Evolutionary conservation across 1,139 yeast genomes (phyloP).

Genomic region (Nakaseomyces glabratus): DNA sequence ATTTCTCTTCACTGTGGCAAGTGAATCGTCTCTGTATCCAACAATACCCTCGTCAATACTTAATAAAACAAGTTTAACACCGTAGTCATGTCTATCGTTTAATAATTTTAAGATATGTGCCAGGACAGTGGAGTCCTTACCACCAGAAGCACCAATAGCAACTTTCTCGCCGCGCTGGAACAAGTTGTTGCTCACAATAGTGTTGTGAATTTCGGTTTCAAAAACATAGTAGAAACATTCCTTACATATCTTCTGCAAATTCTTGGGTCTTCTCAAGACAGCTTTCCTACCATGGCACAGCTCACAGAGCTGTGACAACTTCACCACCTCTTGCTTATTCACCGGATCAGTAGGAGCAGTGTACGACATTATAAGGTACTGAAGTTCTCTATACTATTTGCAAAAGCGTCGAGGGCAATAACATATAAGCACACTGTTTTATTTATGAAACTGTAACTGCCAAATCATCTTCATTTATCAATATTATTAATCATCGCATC

Average conservation of each 20-base stretch:
- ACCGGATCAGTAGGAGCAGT: conserved; percentile 31
- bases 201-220: conserved; percentile 92
- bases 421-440: no score
- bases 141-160: conserved; percentile 98
- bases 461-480: conserved; percentile 1
- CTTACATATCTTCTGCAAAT: conserved; percentile 83
- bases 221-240: conserved; percentile 82
- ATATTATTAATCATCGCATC: no score
- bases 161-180: conserved; percentile 76
- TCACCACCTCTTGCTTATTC: conserved; percentile 29
- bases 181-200: conserved; percentile 61
- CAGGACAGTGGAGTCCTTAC: conserved; percentile 92
- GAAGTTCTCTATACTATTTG: no score
- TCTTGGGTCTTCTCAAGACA: conserved; percentile 84
- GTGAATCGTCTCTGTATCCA: conserved; percentile 93
- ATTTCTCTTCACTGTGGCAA: conserved; percentile 93
- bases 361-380: conserved; percentile 18
- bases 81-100: conserved; percentile 82
- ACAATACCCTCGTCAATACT: conserved; percentile 96
- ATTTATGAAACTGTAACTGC: background rate
- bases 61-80: conserved; percentile 68
- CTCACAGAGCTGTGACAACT: conserved; percentile 56
- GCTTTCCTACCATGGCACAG: conserved; percentile 82
- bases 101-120: conserved; percentile 81
- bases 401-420: no score